These are phyloP conservation scores for Penicillium capsulatum DNA, from an alignment of 2,329 filamentous ascomycete species.

Conservation along the genomic window DNA sequence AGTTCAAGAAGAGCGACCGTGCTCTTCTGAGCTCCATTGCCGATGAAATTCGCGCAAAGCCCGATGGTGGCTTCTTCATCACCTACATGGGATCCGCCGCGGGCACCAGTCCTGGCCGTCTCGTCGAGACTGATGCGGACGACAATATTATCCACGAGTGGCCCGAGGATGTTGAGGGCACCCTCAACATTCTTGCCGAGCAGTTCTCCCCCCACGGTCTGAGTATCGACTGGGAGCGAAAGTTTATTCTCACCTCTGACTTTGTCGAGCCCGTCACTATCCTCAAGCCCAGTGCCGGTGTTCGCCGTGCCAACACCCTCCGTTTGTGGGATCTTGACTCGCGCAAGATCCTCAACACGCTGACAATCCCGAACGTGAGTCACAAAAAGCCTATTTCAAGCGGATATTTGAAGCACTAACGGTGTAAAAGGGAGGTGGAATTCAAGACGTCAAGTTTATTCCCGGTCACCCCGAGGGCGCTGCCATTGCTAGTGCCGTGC, in stretches of 20 bases:
- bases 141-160: constrained; percentile 61
- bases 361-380: constrained; percentile 55
- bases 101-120: constrained; percentile 56
- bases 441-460: constrained; percentile 64
- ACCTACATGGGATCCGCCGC: constrained; percentile 60
- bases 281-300: constrained; percentile 55
- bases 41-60: constrained; percentile 61
- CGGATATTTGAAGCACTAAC: not conserved
- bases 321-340: constrained; percentile 55
- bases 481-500: constrained; percentile 58
- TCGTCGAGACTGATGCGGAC: constrained; percentile 57
- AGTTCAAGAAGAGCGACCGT: constrained; percentile 58
- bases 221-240: constrained; percentile 54
- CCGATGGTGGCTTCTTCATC: constrained; percentile 58
- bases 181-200: constrained; percentile 55
- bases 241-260: constrained; percentile 58
- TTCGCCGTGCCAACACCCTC: constrained; percentile 54
- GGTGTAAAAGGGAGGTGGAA: constrained; percentile 47
- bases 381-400: too few relatives aligned
- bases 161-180: constrained; percentile 54
- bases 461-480: constrained; percentile 56
- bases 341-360: constrained; percentile 56
- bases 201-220: constrained; percentile 62
- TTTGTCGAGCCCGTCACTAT: constrained; percentile 60
- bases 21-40: constrained; percentile 57